These are phyloP conservation scores for Microcyclosporella mali DNA, from an alignment of 2,329 filamentous ascomycete genomes.

Conservation along the genomic window DNA sequence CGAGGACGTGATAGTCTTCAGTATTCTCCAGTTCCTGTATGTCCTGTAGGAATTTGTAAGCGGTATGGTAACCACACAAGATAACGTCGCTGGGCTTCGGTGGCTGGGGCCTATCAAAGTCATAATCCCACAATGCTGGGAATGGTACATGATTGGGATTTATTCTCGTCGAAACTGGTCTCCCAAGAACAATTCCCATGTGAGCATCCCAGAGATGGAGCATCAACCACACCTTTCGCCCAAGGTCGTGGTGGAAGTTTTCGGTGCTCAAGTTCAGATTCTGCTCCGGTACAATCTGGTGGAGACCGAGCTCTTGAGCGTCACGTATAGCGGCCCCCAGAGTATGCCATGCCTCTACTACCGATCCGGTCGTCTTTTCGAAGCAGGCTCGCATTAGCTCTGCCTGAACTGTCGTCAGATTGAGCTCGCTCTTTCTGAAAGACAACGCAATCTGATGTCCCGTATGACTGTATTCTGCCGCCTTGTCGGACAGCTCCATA, in stretches of 20 bases:
- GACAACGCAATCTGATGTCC: neutral
- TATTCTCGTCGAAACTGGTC: neutral
- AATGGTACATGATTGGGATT: neutral
- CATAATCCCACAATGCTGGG: neutral
- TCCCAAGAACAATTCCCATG: neutral
- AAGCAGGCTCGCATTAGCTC: conserved; percentile 1
- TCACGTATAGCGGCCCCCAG: neutral
- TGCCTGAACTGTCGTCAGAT: neutral
- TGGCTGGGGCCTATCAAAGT: neutral
- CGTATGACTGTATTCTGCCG: neutral
- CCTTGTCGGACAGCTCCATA: neutral
- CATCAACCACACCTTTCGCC: neutral
- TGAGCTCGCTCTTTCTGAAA: neutral
- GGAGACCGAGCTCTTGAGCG: neutral
- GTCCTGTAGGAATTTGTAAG: conserved; percentile 1
- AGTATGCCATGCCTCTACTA: neutral
- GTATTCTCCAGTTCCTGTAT: neutral
- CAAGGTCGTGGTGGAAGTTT: neutral
- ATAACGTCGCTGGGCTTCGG: neutral
- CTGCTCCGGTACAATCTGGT: neutral
- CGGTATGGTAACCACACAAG: conserved; percentile 1
- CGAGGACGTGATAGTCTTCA: neutral
- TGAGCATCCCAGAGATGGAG: neutral
- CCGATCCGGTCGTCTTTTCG: neutral
- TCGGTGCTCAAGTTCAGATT: neutral